Evolutionary conservation across 768 basidiomycete genomes (phyloP).

Genomic region (Mycena galopus): DNA sequence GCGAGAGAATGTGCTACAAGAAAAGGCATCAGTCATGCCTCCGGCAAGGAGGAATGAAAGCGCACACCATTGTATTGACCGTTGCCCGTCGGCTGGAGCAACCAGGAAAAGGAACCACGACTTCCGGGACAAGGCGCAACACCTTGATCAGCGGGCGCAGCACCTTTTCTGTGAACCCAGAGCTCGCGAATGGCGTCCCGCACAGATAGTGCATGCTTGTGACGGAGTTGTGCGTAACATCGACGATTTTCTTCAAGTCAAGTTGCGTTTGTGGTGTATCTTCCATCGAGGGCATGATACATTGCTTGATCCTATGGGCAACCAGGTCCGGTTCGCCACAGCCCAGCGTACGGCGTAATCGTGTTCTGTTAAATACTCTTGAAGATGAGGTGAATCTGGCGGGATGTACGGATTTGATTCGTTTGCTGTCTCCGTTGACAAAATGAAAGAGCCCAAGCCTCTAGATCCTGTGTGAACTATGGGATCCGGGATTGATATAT

Average conservation of each 20-base stretch:
- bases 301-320: slow-evolving; percentile 51
- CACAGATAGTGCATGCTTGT: slow-evolving; percentile 39
- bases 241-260: slow-evolving; percentile 43
- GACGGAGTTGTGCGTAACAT: slow-evolving; percentile 56
- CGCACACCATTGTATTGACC: slow-evolving; percentile 49
- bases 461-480: slow-evolving; percentile 55
- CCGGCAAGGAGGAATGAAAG: neutral
- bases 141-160: slow-evolving; percentile 52
- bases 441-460: slow-evolving; percentile 51
- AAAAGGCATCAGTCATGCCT: neutral
- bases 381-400: slow-evolving; percentile 44
- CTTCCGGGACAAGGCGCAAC: slow-evolving; percentile 55
- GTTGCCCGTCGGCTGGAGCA: slow-evolving; percentile 50
- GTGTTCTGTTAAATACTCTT: slow-evolving; percentile 49
- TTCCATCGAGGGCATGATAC: slow-evolving; percentile 40
- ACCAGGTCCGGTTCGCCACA: slow-evolving; percentile 54
- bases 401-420: slow-evolving; percentile 53
- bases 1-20: slow-evolving; percentile 50
- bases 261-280: neutral
- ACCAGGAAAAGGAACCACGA: slow-evolving; percentile 52
- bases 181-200: slow-evolving; percentile 39
- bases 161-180: slow-evolving; percentile 56
- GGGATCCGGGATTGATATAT: neutral
- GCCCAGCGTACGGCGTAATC: slow-evolving; percentile 56
- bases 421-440: slow-evolving; percentile 43